phyloP scores from a whole-genome alignment of 1,284 basidiomycete genomes.

The Cutaneotrichosporon dermatis region DNA sequence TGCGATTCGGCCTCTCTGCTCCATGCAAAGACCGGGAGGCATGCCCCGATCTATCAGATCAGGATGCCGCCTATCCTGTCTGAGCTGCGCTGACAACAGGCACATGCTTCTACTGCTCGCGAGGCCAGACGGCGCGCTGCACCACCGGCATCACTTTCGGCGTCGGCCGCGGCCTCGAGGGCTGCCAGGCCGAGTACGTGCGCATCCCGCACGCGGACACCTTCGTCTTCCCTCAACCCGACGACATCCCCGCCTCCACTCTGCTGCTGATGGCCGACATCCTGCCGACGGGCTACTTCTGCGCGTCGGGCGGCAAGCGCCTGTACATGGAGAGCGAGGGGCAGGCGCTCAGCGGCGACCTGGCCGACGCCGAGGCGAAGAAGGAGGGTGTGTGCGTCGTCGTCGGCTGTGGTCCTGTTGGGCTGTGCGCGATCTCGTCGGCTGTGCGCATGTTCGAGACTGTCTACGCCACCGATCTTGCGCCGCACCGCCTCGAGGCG shows the following conservation, averaged over 20 bases:
- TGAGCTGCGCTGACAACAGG: constrained; percentile 20
- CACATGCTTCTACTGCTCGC: constrained; percentile 57
- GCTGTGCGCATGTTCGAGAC: constrained; percentile 43
- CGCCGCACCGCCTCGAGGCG: constrained; percentile 24
- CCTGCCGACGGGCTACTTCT: constrained; percentile 50
- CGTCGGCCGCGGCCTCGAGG: constrained; percentile 60
- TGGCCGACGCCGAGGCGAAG: constrained; percentile 7
- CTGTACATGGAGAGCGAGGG: constrained; percentile 17
- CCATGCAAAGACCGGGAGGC: too few relatives aligned
- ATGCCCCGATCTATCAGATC: neutral
- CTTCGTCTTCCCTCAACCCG: constrained; percentile 46
- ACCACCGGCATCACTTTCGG: constrained; percentile 41
- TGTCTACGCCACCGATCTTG: constrained; percentile 40
- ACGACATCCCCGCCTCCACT: constrained; percentile 40
- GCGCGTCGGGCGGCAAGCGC: constrained; percentile 45
- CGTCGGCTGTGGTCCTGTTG: constrained; percentile 51
- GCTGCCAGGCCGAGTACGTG: constrained; percentile 82
- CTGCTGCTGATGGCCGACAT: constrained; percentile 51
- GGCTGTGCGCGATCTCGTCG: constrained; percentile 49
- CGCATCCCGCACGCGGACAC: constrained; percentile 59
- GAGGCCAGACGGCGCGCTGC: constrained; percentile 73
- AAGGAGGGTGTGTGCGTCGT: constrained; percentile 43
- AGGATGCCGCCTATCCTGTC: neutral
- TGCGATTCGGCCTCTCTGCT: neutral
- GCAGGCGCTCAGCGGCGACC: constrained; percentile 3